Evolutionary conservation across 768 basidiomycete species (phyloP).

Genomic region (Astraeus odoratus): DNA sequence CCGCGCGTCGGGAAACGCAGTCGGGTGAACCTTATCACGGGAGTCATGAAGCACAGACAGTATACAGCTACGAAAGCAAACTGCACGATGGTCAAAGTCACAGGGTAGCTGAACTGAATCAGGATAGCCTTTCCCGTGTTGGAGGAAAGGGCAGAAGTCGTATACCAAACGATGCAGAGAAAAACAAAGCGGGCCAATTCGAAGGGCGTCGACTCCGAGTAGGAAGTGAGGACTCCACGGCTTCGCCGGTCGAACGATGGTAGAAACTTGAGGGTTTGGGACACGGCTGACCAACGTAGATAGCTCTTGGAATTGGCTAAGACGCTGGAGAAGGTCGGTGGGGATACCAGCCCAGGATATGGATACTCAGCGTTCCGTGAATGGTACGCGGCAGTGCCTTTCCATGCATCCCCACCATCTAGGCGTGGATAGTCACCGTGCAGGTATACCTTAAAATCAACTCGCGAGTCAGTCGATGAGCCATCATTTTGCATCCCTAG

Average conservation of each 20-base stretch:
- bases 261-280: conserved; percentile 12
- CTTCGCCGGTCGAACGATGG: conserved; percentile 22
- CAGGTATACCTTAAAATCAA: conserved; percentile 10
- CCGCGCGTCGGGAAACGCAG: conserved; percentile 64
- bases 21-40: conserved; percentile 56
- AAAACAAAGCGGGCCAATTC: conserved; percentile 55
- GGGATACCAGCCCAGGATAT: conserved; percentile 2
- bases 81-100: conserved; percentile 96
- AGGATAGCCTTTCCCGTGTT: conserved; percentile 97
- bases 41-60: conserved; percentile 81
- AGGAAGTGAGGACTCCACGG: conserved; percentile 12
- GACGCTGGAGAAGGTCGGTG: conserved; percentile 8
- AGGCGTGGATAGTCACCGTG: conserved; percentile 11
- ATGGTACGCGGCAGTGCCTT: conserved; percentile 13
- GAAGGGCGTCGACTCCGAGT: conserved; percentile 11
- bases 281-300: conserved; percentile 10
- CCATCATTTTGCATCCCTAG: conserved; percentile 17
- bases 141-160: conserved; percentile 85
- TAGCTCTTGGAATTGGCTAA: conserved; percentile 15
- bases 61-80: conserved; percentile 91
- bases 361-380: conserved; percentile 3
- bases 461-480: conserved; percentile 3
- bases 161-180: conserved; percentile 90
- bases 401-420: conserved; percentile 17
- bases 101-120: conserved; percentile 86